Evolutionary conservation across 2,329 filamentous ascomycete species (phyloP).

Genomic region (Xylariaceae sp.): DNA sequence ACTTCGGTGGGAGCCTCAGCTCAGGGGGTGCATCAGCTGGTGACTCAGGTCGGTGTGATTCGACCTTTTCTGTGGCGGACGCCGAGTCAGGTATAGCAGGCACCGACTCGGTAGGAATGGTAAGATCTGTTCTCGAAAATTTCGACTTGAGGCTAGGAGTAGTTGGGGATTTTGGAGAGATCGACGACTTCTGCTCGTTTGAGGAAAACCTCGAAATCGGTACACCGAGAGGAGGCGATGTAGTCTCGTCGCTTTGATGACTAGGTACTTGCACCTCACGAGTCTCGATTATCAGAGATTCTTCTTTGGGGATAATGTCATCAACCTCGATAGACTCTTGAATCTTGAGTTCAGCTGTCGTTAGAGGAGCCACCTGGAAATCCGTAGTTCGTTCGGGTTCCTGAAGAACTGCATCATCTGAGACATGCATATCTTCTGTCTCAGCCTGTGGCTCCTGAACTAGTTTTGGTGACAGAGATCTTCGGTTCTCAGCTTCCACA

Average conservation of each 20-base stretch:
- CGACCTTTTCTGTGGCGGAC: slow-evolving; percentile 3
- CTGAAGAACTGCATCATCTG: slow-evolving; percentile 9
- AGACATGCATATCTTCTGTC: slow-evolving; percentile 13
- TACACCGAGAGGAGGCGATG: slow-evolving; percentile 17
- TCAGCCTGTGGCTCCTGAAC: neutral
- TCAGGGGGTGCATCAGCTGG: slow-evolving; percentile 9
- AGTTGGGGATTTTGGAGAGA: slow-evolving; percentile 17
- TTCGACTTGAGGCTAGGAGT: slow-evolving; percentile 36
- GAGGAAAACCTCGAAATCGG: slow-evolving; percentile 24
- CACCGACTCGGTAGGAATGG: slow-evolving; percentile 19
- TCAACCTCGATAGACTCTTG: slow-evolving; percentile 14
- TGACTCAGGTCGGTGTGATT: slow-evolving; percentile 10
- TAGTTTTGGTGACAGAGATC: neutral
- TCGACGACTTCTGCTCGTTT: slow-evolving; percentile 20
- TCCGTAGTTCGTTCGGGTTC: slow-evolving; percentile 22
- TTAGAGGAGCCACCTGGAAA: slow-evolving; percentile 8
- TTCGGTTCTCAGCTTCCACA: slow-evolving; percentile 1
- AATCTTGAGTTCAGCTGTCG: slow-evolving; percentile 10
- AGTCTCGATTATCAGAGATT: slow-evolving; percentile 1
- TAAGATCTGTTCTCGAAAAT: slow-evolving; percentile 38
- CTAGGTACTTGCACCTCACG: slow-evolving; percentile 1
- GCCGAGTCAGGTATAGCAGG: slow-evolving; percentile 8
- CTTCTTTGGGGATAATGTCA: no score
- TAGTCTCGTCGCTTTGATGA: slow-evolving; percentile 13
- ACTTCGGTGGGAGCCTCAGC: slow-evolving; percentile 20